A percentile compares a stretch with the other conserved stretches of the same genome.
phyloP scores from a whole-genome alignment of 345 rosid species.

The Gossypium mustelinum region DNA sequence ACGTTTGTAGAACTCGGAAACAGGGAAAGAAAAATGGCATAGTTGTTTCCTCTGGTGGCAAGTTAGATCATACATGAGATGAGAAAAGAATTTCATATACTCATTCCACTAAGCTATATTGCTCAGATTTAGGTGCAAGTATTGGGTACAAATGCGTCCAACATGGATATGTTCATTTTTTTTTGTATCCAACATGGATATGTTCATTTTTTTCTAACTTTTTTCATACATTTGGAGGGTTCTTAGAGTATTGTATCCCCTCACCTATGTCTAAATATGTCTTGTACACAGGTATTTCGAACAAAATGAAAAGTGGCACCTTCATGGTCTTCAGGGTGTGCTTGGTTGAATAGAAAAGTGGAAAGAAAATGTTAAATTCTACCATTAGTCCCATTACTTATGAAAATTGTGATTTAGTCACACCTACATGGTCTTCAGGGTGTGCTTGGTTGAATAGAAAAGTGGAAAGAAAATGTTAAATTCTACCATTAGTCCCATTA shows the following conservation, averaged over 20 bases:
- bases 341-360: too few species aligned
- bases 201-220: background rate
- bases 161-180: background rate
- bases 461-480: too few species aligned
- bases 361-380: too few species aligned
- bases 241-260: background rate
- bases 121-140: background rate
- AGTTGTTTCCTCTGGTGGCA: background rate
- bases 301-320: background rate
- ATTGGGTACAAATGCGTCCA: background rate
- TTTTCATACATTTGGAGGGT: background rate
- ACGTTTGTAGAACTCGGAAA: background rate
- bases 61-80: background rate
- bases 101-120: background rate
- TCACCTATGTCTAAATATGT: background rate
- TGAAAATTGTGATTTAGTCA: too few species aligned
- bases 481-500: too few species aligned
- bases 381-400: too few species aligned
- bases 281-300: background rate
- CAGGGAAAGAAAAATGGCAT: background rate
- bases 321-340: too few species aligned
- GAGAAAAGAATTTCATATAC: background rate
- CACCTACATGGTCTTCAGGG: background rate
- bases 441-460: too few species aligned
- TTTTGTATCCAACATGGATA: background rate